Evolutionary conservation across 306 rosid genomes (phyloP), one percentile per base, ranked within the genome.

Genomic region (Cicer chorassanicum): DNA sequence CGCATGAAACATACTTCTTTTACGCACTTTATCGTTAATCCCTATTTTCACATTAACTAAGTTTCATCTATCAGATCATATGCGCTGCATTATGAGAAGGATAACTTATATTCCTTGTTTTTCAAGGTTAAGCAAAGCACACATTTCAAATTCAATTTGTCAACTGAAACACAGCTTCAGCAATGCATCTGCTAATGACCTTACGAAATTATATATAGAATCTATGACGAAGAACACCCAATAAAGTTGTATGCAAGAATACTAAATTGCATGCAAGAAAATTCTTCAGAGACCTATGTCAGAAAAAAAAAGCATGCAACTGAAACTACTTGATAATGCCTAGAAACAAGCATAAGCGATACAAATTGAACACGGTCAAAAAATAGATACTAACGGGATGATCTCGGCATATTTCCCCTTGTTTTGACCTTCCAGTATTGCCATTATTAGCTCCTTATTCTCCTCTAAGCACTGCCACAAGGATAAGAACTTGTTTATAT

Each of bases 381-480:
- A 69, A 34, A 36, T 11, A 34, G 53, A 43, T 64, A 88, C 90
- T 82, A 24, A 88, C 90, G 42, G 81, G 19, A 76, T 76, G 9
- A 68, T 50, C 14, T 86, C 90, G 8, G 68, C 21, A 12, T 51
- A 60, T 51, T 73, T 86, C 67, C 87, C 90, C 70, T 45, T 57
- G n/a, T 74, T 88, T 73, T 84, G 87, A 19, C 68, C 16, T 48
- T 84, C 87, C 82, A 88, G 4, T 75, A 82, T 77, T 43, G 82
- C 68, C 65, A 84, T 44, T 67, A 88, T 84, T 84, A 88, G 69
- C 65, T 86, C 83, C 77, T 70, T 53, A 60, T 86, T 88, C 83
- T 88, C 89, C 65, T 84, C 90, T 83, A 88, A 67, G 75, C 63
- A 85, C 90, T 88, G 82, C 82, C 71, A 68, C 73, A 86, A 80